A percentile compares a stretch with the other conserved stretches of the same genome.
These are phyloP conservation scores for Colletotrichum magnum DNA, from an alignment of 2,329 filamentous ascomycete species.

Conservation along the genomic window DNA sequence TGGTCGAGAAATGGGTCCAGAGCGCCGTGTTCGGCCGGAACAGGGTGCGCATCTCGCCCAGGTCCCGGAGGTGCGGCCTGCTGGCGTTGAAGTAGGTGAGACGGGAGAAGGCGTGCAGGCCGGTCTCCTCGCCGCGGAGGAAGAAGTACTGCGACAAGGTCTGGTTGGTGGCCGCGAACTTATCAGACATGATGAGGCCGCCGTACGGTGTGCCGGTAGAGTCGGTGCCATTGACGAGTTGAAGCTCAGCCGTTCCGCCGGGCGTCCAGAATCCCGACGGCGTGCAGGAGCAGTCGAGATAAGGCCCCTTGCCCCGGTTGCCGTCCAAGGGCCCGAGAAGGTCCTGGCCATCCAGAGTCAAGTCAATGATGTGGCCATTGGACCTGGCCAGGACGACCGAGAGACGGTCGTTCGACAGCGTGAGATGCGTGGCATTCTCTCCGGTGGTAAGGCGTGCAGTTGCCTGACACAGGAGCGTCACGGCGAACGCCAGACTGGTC, in stretches of 20 bases:
- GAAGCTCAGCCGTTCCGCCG: constrained; percentile 62
- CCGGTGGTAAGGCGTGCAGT: constrained; percentile 21
- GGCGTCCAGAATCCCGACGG: constrained; percentile 73
- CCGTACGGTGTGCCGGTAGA: constrained; percentile 67
- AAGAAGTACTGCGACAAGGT: constrained; percentile 77
- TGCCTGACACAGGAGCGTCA: neutral
- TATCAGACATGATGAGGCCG: constrained; percentile 72
- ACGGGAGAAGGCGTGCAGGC: constrained; percentile 73
- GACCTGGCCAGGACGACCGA: constrained; percentile 53
- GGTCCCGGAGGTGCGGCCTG: constrained; percentile 67
- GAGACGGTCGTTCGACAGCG: constrained; percentile 55
- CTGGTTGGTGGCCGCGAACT: constrained; percentile 70
- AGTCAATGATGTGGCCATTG: constrained; percentile 52
- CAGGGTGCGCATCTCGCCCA: constrained; percentile 73
- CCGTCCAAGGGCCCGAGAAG: constrained; percentile 59
- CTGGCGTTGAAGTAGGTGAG: constrained; percentile 71
- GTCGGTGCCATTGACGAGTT: constrained; percentile 62
- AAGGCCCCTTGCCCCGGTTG: constrained; percentile 65
- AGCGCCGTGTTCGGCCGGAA: constrained; percentile 72
- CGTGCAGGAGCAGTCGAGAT: constrained; percentile 75
- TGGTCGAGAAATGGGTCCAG: constrained; percentile 75
- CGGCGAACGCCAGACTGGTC: neutral
- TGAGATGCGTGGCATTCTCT: constrained; percentile 51
- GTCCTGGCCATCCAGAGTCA: constrained; percentile 58
- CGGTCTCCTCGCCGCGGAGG: constrained; percentile 72